Conservation (phyloP, 805 yeast species). For the Wickerhamomyces silvicola region DNA sequence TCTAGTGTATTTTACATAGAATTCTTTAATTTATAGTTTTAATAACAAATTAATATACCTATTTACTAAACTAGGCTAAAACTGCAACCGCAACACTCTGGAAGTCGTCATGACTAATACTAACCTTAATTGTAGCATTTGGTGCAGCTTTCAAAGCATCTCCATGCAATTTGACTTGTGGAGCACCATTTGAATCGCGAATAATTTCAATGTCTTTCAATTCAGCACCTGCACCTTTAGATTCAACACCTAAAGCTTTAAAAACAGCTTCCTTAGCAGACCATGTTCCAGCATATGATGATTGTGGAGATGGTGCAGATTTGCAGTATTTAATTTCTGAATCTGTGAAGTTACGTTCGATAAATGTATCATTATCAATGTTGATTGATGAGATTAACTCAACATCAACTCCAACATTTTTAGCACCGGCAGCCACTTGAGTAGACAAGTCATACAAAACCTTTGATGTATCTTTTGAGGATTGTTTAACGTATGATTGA, state of each 20-base stretch:
- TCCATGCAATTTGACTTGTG: conserved; percentile 72
- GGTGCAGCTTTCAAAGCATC: conserved; percentile 70
- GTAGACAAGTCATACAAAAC: conserved; percentile 53
- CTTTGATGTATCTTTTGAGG: conserved; percentile 55
- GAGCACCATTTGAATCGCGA: conserved; percentile 63
- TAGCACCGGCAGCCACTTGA: conserved; percentile 32
- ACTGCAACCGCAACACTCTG: conserved; percentile 98
- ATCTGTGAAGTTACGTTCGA: conserved; percentile 86
- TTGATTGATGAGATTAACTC: conserved; percentile 81
- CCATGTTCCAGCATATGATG: conserved; percentile 97
- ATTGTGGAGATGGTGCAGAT: conserved; percentile 67
- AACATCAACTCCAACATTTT: conserved; percentile 93
- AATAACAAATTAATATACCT: neutral
- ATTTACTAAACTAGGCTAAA: conserved; percentile 14
- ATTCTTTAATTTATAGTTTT: neutral
- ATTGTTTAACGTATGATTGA: conserved; percentile 35
- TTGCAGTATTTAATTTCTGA: conserved; percentile 75
- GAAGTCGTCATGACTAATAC: conserved; percentile 93
- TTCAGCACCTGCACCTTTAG: conserved; percentile 94
- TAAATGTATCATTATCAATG: conserved; percentile 81
- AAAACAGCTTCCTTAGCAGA: conserved; percentile 99
- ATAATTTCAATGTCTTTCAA: conserved; percentile 84
- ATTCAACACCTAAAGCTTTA: conserved; percentile 84
- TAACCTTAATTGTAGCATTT: conserved; percentile 68
- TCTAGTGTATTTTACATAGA: neutral